Conservation (phyloP, 2,329 filamentous ascomycete genomes). For the Fusarium sp. region DNA sequence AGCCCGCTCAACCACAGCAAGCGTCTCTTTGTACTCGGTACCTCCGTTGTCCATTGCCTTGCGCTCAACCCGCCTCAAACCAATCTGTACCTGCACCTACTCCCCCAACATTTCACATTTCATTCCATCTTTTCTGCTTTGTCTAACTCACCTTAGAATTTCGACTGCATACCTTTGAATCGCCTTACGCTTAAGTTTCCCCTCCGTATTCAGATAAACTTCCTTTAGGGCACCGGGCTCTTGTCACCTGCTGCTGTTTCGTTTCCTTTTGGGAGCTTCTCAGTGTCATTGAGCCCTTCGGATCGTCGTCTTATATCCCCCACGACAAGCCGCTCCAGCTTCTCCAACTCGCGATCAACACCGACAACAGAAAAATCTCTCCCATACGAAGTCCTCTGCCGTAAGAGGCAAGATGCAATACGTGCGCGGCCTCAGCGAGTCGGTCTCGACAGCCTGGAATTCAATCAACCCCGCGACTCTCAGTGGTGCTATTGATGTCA, state of each 20-base stretch:
- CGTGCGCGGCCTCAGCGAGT: constrained; percentile 93
- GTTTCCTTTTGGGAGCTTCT: constrained; percentile 5
- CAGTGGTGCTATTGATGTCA: constrained; percentile 97
- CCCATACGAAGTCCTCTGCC: constrained; percentile 11
- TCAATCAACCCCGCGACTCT: constrained; percentile 98
- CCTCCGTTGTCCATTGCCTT: constrained; percentile 6
- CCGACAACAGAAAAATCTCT: background rate
- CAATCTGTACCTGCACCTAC: constrained; percentile 6
- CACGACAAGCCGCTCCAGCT: constrained; percentile 25
- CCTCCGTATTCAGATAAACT: constrained; percentile 17
- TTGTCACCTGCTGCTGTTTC: constrained; percentile 1
- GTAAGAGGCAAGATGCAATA: constrained; percentile 79
- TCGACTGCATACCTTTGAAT: constrained; percentile 15
- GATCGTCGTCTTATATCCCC: constrained; percentile 25
- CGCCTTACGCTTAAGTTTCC: background rate
- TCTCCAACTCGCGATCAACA: constrained; percentile 2
- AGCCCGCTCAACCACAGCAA: constrained; percentile 25
- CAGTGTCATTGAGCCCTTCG: constrained; percentile 7
- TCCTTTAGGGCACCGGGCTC: constrained; percentile 9
- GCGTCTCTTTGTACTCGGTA: constrained; percentile 26
- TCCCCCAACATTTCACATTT: constrained; percentile 37
- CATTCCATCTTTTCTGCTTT: constrained; percentile 19
- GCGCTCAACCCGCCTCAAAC: constrained; percentile 18
- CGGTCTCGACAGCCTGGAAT: constrained; percentile 98
- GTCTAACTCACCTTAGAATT: constrained; percentile 6